These are phyloP conservation scores for Musa beccarii DNA, from an alignment of 176 grass and related monocot genomes.

Conservation along the genomic window DNA sequence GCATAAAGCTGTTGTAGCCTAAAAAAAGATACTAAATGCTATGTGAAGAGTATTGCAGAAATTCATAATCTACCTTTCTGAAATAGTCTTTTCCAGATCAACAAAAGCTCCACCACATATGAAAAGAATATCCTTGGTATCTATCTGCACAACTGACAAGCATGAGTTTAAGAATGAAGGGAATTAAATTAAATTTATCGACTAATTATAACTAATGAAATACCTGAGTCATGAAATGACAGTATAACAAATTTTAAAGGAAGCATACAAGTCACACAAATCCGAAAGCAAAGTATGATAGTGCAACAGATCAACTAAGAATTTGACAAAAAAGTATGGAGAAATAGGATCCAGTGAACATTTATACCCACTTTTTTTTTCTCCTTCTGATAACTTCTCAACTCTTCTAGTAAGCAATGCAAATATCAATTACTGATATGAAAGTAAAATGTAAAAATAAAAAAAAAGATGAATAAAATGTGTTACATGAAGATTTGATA, in stretches of 20 bases:
- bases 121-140: slow-evolving; percentile 80
- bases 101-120: slow-evolving; percentile 70
- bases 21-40: not conserved
- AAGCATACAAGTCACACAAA: too few species aligned
- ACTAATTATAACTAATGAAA: not conserved
- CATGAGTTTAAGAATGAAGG: not conserved
- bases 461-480: too few species aligned
- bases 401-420: not conserved
- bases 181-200: not conserved
- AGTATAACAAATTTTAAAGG: too few species aligned
- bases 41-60: slow-evolving; percentile 4
- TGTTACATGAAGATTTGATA: too few species aligned
- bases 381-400: not conserved
- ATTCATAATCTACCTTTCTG: slow-evolving; percentile 45
- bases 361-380: not conserved
- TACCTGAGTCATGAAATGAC: not conserved
- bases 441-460: too few species aligned
- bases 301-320: too few species aligned
- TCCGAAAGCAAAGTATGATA: too few species aligned
- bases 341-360: not conserved
- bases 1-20: not conserved
- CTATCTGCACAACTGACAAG: slow-evolving; percentile 44
- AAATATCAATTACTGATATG: too few species aligned
- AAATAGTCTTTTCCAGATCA: slow-evolving; percentile 75
- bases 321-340: not conserved